These are phyloP conservation scores for Lipomyces kockii DNA, from an alignment of 805 yeast genomes.

Conservation along the genomic window DNA sequence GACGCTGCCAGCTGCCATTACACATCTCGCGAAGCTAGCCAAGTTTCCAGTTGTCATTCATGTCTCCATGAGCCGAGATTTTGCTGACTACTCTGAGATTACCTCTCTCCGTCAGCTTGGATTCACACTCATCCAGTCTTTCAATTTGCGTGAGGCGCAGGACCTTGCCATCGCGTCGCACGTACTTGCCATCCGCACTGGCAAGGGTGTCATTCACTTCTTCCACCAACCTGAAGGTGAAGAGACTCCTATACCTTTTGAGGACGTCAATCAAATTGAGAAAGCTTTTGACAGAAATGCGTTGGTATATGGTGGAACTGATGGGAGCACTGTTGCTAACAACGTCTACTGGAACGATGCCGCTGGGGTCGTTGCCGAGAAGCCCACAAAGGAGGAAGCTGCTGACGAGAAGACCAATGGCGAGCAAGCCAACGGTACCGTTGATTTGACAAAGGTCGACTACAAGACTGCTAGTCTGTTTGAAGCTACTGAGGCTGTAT, in stretches of 20 bases:
- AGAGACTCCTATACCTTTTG: conserved; percentile 30
- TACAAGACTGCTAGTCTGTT: conserved; percentile 13
- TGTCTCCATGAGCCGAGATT: conserved; percentile 45
- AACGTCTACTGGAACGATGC: too few species aligned
- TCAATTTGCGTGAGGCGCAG: conserved; percentile 57
- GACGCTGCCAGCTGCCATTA: conserved; percentile 62
- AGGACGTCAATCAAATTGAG: conserved; percentile 21
- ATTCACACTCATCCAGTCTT: conserved; percentile 68
- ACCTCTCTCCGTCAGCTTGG: conserved; percentile 74
- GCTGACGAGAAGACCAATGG: conserved; percentile 33
- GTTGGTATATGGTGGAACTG: conserved; percentile 19
- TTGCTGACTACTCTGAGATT: conserved; percentile 68
- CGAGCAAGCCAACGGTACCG: neutral
- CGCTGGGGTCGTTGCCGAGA: conserved; percentile 21
- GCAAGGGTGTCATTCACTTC: conserved; percentile 74
- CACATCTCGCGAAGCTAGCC: conserved; percentile 56
- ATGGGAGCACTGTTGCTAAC: conserved; percentile 36
- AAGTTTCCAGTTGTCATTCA: conserved; percentile 59
- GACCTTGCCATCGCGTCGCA: conserved; percentile 63
- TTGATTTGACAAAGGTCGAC: conserved; percentile 8
- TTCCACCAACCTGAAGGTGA: conserved; percentile 44
- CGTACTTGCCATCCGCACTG: conserved; percentile 55
- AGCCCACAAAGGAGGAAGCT: conserved; percentile 6
- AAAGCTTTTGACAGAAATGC: conserved; percentile 20
- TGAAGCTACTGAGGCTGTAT: conserved; percentile 36